Base-by-base conservation (phyloP, 371 early-diverging fungal genomes). In the Quaeritorhiza haematococci region DNA sequence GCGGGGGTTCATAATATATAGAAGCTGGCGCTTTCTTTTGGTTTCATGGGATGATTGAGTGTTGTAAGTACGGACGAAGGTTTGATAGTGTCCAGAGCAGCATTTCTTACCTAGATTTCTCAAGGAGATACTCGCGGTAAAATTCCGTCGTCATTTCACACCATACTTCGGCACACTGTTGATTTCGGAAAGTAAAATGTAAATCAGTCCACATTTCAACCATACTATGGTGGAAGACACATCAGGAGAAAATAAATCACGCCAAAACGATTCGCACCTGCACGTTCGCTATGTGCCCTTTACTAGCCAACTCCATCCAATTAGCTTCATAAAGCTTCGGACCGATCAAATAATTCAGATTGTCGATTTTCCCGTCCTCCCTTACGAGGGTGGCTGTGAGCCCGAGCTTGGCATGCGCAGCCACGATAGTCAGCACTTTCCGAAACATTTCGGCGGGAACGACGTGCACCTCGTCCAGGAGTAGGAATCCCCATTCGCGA, bases 291-390 rank as follows among this genome's bases (percentile, higher is more conserved):
- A 99, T 99, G 68, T 98, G 99, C 23, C 99, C 99, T 55, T 89
- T 80, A 29, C 82, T 84, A 23, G 99, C 94, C 53, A 99, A 73
- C 68, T 98, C 98, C 89, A 98, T 92, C 99, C 99, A 99, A 70
- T 99, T 99, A 27, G 99, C 99, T 74, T 99, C 99, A 73, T 96
- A 99, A 23, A 99, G 75, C 75, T 99, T 99, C 28, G 99, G 99
- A 8, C 99, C 99, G 67, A 99, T 98, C 66, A 99, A 79, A 70
- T 94, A 99, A 76, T 99, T 99, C 54, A 99, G 79, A 73, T 99
- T 97, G 59, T 90, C 93, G 73, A 99, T 99, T 78, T 98, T 98
- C 63, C 98, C 96, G 74, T 99, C 99, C 68, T 99, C 99, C 60
- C 99, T 85, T 27, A 99, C 98, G 32, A 99, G 79, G 1, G 99